phyloP scores from a whole-genome alignment of 805 yeast species.

The Osmozyma mogii region DNA sequence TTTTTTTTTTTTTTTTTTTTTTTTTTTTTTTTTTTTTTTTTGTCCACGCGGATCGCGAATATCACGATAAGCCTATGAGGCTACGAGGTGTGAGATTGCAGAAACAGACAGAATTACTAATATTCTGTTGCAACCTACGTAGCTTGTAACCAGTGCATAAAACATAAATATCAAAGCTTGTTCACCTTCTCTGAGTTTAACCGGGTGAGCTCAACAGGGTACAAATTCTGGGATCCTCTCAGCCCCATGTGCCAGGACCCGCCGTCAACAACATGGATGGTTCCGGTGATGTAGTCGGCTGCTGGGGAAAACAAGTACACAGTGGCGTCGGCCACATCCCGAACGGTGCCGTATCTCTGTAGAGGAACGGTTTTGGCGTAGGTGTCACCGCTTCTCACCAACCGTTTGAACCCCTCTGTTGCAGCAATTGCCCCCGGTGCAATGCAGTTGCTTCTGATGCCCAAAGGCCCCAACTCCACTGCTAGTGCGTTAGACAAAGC shows the following conservation, averaged over 20 bases:
- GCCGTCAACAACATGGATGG: constrained; percentile 22
- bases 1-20: too few species aligned
- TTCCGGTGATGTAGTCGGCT: constrained; percentile 19
- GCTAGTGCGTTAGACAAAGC: constrained; percentile 23
- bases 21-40: too few species aligned
- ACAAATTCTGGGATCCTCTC: constrained; percentile 13
- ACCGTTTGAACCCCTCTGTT: constrained; percentile 21
- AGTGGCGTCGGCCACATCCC: constrained; percentile 24
- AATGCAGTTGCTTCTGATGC: constrained; percentile 19
- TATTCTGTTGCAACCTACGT: too few species aligned
- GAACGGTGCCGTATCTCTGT: constrained; percentile 19
- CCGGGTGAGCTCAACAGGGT: constrained; percentile 24
- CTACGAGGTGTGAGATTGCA: too few species aligned
- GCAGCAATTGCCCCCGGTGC: constrained; percentile 23
- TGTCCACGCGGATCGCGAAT: too few species aligned
- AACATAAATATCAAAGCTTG: constrained; percentile 6
- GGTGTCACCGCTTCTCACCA: constrained; percentile 9
- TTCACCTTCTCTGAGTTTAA: constrained; percentile 9
- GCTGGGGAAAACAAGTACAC: constrained; percentile 21
- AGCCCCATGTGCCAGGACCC: constrained; percentile 21
- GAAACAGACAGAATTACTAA: too few species aligned
- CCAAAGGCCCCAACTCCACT: constrained; percentile 23
- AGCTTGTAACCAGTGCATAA: too few species aligned
- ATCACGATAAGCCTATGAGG: too few species aligned
- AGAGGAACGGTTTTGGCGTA: constrained; percentile 13